Evolutionary conservation across 1,284 basidiomycete genomes (phyloP).

Genomic region (Pisolithus thermaeus): DNA sequence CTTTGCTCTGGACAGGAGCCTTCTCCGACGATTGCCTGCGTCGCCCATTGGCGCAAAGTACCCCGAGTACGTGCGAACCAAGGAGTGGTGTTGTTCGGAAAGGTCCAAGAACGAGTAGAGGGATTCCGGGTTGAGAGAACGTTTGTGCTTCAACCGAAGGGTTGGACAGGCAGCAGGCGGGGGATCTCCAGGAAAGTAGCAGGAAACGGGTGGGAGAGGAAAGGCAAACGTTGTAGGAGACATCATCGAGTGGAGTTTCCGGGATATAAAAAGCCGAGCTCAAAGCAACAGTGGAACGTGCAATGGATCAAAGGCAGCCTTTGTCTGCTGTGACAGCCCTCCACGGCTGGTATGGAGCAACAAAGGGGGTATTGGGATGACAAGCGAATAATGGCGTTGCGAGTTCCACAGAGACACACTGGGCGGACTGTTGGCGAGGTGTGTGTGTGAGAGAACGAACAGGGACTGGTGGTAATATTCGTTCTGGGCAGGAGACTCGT

Average conservation of each 20-base stretch:
- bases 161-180: neutral
- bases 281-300: neutral
- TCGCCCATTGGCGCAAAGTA: slow-evolving; percentile 25
- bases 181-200: neutral
- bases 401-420: neutral
- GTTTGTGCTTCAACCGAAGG: neutral
- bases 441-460: neutral
- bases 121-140: neutral
- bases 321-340: neutral
- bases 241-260: neutral
- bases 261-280: neutral
- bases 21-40: slow-evolving; percentile 3
- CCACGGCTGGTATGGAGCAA: neutral
- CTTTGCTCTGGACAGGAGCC: slow-evolving; percentile 8
- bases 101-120: neutral
- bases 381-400: neutral
- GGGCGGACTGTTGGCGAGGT: neutral
- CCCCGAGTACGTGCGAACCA: slow-evolving; percentile 25
- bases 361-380: neutral
- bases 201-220: slow-evolving; percentile 7
- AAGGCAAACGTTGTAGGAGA: neutral
- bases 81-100: slow-evolving; percentile 9
- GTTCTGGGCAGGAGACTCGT: neutral
- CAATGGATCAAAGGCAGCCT: neutral
- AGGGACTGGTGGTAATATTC: neutral